Evolutionary conservation across 495 filamentous ascomycete genomes (phyloP).

Genomic region (Beverwykella pulmonaria): DNA sequence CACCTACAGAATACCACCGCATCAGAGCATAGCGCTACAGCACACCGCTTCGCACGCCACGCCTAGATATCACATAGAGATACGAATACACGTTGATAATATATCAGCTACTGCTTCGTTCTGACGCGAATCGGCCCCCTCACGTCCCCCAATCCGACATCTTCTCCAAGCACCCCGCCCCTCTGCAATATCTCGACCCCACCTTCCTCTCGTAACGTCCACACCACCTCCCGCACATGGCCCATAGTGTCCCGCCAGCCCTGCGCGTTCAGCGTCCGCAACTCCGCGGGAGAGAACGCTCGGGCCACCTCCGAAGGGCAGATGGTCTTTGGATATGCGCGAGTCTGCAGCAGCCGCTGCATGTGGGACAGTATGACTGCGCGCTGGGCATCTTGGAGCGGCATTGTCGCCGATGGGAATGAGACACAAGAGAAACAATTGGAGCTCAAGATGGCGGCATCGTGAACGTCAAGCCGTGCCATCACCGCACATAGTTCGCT

Average conservation of each 20-base stretch:
- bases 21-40: too few species aligned
- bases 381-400: slow-evolving; percentile 6
- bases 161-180: slow-evolving; percentile 44
- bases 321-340: slow-evolving; percentile 52
- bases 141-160: slow-evolving; percentile 40
- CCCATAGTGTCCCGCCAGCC: slow-evolving; percentile 53
- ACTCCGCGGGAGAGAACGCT: slow-evolving; percentile 44
- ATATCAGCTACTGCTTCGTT: not conserved
- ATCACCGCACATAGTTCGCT: not conserved
- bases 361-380: slow-evolving; percentile 13
- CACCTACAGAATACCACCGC: too few species aligned
- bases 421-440: slow-evolving; percentile 10
- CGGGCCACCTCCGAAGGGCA: slow-evolving; percentile 57
- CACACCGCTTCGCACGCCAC: too few species aligned
- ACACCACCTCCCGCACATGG: slow-evolving; percentile 46
- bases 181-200: slow-evolving; percentile 55
- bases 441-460: not conserved
- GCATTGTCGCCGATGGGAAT: not conserved
- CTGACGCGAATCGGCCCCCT: slow-evolving; percentile 51
- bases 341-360: slow-evolving; percentile 19
- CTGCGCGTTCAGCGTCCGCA: slow-evolving; percentile 37
- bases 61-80: not conserved
- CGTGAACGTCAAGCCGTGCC: not conserved
- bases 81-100: not conserved
- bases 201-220: slow-evolving; percentile 43